These are phyloP conservation scores for Aspergillus sp. DNA, from an alignment of 2,329 filamentous ascomycete genomes.

Conservation along the genomic window DNA sequence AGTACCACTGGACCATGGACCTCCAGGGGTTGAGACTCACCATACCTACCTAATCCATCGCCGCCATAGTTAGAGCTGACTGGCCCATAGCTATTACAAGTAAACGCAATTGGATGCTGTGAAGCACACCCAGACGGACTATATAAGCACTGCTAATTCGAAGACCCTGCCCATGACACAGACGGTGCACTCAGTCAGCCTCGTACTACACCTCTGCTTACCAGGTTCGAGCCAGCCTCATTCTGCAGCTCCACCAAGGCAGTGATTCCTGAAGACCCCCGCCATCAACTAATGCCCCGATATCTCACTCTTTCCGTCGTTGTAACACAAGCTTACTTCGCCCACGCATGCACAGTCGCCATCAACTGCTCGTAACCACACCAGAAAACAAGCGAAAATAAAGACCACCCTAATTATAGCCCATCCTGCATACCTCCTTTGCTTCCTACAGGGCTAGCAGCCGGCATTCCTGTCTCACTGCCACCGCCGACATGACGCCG, in stretches of 20 bases:
- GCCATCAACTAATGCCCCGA: background rate
- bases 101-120: background rate
- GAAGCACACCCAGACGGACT: background rate
- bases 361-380: background rate
- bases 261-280: background rate
- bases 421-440: conserved; percentile 2
- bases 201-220: background rate
- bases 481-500: conserved; percentile 11
- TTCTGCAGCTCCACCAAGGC: background rate
- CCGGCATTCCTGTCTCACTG: conserved; percentile 1
- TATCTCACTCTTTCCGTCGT: background rate
- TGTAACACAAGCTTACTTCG: background rate
- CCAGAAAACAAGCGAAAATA: conserved; percentile 4
- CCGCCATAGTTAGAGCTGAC: too few relatives aligned
- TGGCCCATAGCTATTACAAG: too few relatives aligned
- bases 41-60: too few relatives aligned
- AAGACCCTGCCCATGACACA: background rate
- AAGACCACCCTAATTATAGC: conserved; percentile 7
- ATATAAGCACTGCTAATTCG: too few relatives aligned
- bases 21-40: too few relatives aligned
- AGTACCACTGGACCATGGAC: too few relatives aligned
- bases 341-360: background rate
- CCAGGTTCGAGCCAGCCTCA: background rate
- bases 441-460: background rate
- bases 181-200: background rate